Percentiles rank a stretch among this genome's conserved stretches.
Conservation (phyloP, 768 basidiomycete genomes). For the Lactarius indigo region DNA sequence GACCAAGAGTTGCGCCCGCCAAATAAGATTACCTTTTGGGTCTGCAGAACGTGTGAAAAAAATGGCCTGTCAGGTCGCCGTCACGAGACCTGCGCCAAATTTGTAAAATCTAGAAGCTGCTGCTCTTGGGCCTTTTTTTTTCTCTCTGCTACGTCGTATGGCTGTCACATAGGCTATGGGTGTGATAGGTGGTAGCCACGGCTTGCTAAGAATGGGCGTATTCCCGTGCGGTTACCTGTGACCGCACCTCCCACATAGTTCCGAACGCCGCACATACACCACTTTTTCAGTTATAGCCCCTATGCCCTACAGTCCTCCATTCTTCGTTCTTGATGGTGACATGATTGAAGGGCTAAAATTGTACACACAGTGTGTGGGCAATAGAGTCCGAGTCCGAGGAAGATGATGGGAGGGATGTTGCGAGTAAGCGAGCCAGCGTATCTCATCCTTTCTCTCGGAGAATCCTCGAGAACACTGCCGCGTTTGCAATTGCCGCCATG, state of each 20-base stretch:
- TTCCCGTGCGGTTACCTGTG: slow-evolving; percentile 2
- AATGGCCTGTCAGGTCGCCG: background rate
- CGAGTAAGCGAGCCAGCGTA: background rate
- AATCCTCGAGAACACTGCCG: background rate
- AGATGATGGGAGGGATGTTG: background rate
- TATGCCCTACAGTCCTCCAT: slow-evolving; percentile 14
- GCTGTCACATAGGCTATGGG: slow-evolving; percentile 9
- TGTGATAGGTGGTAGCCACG: slow-evolving; percentile 16
- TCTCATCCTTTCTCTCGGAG: too few relatives aligned
- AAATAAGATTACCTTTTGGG: slow-evolving; percentile 8
- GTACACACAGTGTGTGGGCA: background rate
- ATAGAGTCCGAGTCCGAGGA: background rate
- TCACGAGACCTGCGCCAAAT: slow-evolving; percentile 5
- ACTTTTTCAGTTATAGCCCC: slow-evolving; percentile 10
- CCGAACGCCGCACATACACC: slow-evolving; percentile 21
- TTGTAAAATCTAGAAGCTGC: background rate
- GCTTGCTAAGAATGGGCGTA: background rate
- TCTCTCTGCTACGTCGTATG: background rate
- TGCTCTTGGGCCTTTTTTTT: background rate
- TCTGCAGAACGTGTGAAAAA: slow-evolving; percentile 1
- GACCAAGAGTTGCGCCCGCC: slow-evolving; percentile 11
- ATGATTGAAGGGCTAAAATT: slow-evolving; percentile 8
- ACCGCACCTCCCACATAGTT: slow-evolving; percentile 4
- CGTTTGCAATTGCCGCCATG: background rate
- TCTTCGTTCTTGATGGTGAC: slow-evolving; percentile 2